These are phyloP conservation scores for Plasmodium inui DNA, from an alignment of 169 alveolate genomes.

Conservation along the genomic window DNA sequence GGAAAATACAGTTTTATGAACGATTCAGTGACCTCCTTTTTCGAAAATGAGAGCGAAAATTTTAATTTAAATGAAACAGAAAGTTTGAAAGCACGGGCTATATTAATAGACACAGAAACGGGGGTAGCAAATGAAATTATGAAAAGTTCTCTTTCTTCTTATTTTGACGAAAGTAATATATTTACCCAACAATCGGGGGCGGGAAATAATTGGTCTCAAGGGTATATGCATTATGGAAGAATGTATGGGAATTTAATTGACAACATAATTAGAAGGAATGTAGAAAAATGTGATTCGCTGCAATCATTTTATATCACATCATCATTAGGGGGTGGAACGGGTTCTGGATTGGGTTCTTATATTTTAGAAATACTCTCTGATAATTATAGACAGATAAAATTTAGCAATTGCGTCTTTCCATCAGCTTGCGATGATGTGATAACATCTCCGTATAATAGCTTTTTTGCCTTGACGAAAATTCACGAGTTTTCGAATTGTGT, in stretches of 20 bases:
- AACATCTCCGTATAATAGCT: slow-evolving; percentile 94
- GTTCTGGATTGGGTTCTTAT: slow-evolving; percentile 98
- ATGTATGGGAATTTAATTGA: slow-evolving; percentile 89
- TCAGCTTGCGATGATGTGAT: slow-evolving; percentile 94
- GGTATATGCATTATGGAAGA: slow-evolving; percentile 91
- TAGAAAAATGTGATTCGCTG: slow-evolving; percentile 94
- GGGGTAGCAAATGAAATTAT: slow-evolving; percentile 95
- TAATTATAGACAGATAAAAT: slow-evolving; percentile 89
- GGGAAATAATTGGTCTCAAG: slow-evolving; percentile 98
- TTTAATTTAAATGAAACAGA: slow-evolving; percentile 80
- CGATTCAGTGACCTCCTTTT: slow-evolving; percentile 80
- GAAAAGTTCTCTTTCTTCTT: slow-evolving; percentile 91
- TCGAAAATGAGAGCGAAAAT: slow-evolving; percentile 82
- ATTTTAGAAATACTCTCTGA: slow-evolving; percentile 91
- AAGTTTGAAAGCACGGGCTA: slow-evolving; percentile 91
- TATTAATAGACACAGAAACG: slow-evolving; percentile 97
- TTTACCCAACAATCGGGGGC: slow-evolving; percentile 96
- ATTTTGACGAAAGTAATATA: slow-evolving; percentile 92
- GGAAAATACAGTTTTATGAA: slow-evolving; percentile 58
- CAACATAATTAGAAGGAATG: slow-evolving; percentile 90
- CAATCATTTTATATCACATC: slow-evolving; percentile 96
- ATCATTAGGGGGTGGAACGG: slow-evolving; percentile 99
- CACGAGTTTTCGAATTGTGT: slow-evolving; percentile 93
- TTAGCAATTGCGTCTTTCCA: slow-evolving; percentile 91
- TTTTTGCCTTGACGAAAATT: slow-evolving; percentile 90